Evolutionary conservation across 768 basidiomycete species (phyloP), one percentile per base, ranked within the genome.

Genomic region (Rubroboletus satanas): DNA sequence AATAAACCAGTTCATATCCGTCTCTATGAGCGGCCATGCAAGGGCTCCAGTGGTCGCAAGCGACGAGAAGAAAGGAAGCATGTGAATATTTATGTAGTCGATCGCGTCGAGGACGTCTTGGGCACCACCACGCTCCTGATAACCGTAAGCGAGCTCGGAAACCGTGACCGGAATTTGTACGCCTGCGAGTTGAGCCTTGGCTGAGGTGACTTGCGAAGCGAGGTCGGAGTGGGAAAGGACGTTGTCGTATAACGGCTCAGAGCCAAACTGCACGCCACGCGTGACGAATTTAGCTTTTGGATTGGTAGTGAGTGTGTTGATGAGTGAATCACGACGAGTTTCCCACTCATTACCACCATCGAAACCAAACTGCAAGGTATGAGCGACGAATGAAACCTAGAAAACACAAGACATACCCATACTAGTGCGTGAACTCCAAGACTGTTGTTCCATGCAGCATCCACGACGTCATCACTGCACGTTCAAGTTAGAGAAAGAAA

Each of bases 351-450:
- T 64, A 31, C 57, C 50, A n/a, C 72, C 73, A 49, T 68, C 57
- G 42, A 74, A 75, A 38, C 74, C 73, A 58, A 74, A 76, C 75
- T 74, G 31, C 5, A 9, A 4, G 31, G 15, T 15, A 2, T 62
- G 38, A 59, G 31, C 3, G 1, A 48, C 15, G 15, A 43, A 37
- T 18, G 10, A 3, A 49, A 17, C 10, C 11, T 2, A 29, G 11
- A 28, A 35, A n/a, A 45, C 14, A 36, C 14, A 28, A n/a, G 42
- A 46, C 77, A 61, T 62, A 86, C 86, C 87, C 86, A 89, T 56
- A 90, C 81, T 18, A 88, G 71, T 15, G 85, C 84, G 57, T 89
- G 87, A 6, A 90, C 83, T 43, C 88, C 87, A 28, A 89, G 67
- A n/a, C 79, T 75, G 33, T 81, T 82, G 26, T 73, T 68, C 85